These are phyloP conservation scores for Hyaloscypha bicolor DNA, from an alignment of 495 filamentous ascomycete species.

Conservation along the genomic window DNA sequence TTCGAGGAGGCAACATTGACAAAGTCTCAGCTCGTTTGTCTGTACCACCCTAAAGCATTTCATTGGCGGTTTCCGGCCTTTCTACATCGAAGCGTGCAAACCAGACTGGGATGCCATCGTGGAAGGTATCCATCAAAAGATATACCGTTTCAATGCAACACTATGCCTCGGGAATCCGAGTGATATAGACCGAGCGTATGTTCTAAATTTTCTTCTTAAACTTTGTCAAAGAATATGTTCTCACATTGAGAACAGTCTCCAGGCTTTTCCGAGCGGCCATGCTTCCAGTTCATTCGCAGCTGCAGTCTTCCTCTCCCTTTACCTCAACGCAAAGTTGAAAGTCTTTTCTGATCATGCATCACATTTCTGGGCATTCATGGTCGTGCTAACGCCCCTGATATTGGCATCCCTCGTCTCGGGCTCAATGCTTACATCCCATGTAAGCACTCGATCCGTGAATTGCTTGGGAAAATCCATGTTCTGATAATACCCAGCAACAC, in stretches of 20 bases:
- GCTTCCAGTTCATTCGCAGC: slow-evolving; percentile 59
- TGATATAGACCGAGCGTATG: slow-evolving; percentile 41
- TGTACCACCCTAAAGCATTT: slow-evolving; percentile 60
- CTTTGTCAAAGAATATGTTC: slow-evolving; percentile 37
- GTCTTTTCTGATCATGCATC: slow-evolving; percentile 53
- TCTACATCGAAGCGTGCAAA: slow-evolving; percentile 59
- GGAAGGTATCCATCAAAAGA: slow-evolving; percentile 22
- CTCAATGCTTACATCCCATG: slow-evolving; percentile 13
- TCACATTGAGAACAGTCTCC: slow-evolving; percentile 52
- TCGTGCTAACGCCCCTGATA: slow-evolving; percentile 11
- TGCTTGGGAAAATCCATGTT: neutral
- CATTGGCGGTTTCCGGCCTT: slow-evolving; percentile 59
- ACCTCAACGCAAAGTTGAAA: slow-evolving; percentile 68
- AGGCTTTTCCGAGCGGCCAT: slow-evolving; percentile 65
- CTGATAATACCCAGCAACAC: slow-evolving; percentile 12
- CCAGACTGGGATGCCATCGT: slow-evolving; percentile 46
- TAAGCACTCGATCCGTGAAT: neutral
- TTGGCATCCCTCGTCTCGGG: slow-evolving; percentile 14
- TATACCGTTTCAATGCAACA: slow-evolving; percentile 35
- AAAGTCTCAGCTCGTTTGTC: slow-evolving; percentile 41
- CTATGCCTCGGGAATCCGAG: slow-evolving; percentile 51
- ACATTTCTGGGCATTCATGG: slow-evolving; percentile 9
- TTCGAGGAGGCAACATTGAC: neutral
- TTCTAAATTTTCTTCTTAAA: slow-evolving; percentile 31
- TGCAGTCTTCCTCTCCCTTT: slow-evolving; percentile 60